Conservation (phyloP, 306 rosid species). For the Rubus parviflorus region DNA sequence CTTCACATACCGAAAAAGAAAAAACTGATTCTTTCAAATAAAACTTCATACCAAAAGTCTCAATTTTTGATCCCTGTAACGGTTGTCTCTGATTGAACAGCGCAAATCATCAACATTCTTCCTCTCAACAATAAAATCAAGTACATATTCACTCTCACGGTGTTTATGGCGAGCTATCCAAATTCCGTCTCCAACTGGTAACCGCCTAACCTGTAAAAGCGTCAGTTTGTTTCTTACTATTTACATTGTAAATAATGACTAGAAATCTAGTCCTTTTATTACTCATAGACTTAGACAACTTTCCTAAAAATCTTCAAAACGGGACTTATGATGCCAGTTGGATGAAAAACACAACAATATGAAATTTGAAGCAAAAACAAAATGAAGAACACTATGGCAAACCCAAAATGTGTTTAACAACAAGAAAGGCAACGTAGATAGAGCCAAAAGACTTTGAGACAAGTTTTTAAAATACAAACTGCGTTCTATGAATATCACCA, state of each 20-base stretch:
- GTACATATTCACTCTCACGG: constrained; percentile 70
- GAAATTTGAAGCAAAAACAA: neutral
- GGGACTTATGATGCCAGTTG: too few species aligned
- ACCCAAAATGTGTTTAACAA: neutral
- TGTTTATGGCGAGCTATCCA: constrained; percentile 90
- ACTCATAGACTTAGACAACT: neutral
- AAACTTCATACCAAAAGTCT: constrained; percentile 70
- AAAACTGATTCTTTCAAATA: constrained; percentile 11
- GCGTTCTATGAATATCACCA: neutral
- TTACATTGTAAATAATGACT: neutral
- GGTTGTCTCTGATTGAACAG: constrained; percentile 89
- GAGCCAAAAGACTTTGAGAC: neutral
- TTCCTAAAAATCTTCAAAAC: neutral
- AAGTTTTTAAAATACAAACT: neutral
- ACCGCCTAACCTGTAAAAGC: constrained; percentile 67
- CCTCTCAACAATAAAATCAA: constrained; percentile 97
- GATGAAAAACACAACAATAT: neutral
- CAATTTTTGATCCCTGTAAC: constrained; percentile 88
- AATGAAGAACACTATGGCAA: neutral
- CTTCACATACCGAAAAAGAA: constrained; percentile 56
- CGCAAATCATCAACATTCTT: constrained; percentile 80
- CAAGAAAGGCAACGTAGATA: neutral
- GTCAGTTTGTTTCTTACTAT: constrained; percentile 17
- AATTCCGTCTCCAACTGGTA: constrained; percentile 95
- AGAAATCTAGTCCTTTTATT: neutral